Base-by-base conservation (phyloP, 139 green algal species). In the Coelastrella sp. region DNA sequence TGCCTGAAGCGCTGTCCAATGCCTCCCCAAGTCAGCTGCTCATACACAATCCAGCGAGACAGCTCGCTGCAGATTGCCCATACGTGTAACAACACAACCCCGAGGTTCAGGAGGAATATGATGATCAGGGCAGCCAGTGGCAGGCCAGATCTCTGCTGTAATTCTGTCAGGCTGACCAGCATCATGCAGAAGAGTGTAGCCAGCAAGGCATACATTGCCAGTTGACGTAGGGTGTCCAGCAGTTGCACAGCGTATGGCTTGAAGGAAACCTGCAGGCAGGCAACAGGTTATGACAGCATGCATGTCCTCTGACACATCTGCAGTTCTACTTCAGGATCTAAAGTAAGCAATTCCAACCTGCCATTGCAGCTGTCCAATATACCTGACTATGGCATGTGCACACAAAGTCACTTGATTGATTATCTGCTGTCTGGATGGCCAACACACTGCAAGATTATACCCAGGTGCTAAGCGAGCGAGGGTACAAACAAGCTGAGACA, bases 201-300 rank as follows among this genome's bases (percentile, higher is more conserved):
- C 56, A 70, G 27, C 10, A 87, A 58, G n/a, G 14, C 22, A 20
- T 74, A 74, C 8, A 87, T 11, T 20, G 27, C 22, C 14, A 56
- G 27, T 20, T 58, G 81, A 15, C 57, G 81, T 17, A 87, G 59
- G 58, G 49, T 87, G 20, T 87, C 81, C 35, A 87, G 81, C 81
- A 87, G 49, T 19, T n/a, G 15, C 25, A 24, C 63, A 19, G 24
- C 35, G 49, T 70, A 85, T 25, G 79, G 79, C 79, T 85, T 24
- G 79, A 72, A 87, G 11, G 81, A 75, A 12, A 87, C 22, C 81
- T 87, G 81, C 72, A 78, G 72, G 72, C 19, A 24, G 72, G 72
- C 72, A 78, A 24, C 24, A 22, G 25, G 20, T 12, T 9, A 78
- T 6, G 9, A 78, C 72, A 78, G 3, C 20, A 27, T 24, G 14